Evolutionary conservation across 768 basidiomycete genomes (phyloP), one percentile per base, ranked within the genome.

Genomic region (Tremella fuciformis): DNA sequence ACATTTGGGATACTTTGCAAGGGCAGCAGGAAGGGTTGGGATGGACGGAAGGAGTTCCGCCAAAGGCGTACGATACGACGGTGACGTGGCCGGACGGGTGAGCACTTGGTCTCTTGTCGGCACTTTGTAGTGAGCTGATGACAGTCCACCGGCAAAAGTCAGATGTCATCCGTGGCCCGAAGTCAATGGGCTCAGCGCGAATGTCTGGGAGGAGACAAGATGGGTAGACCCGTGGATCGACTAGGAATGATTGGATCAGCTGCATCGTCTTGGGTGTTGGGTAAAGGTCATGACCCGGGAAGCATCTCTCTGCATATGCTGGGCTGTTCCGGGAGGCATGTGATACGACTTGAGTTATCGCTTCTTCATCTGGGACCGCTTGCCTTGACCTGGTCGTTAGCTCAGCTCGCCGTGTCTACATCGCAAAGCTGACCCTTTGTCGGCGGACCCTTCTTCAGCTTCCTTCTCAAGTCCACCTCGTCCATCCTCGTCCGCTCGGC

Each of bases 91-190:
- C 44, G 8, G 26, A 26, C 9, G 50, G 52, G 73, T 74, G 55
- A 65, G 72, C 64, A 16, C 34, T 21, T 40, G 29, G 19, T 15
- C 1, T 39, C 18, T 57, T 53, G 29, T 4, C 4, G n/a, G 29
- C 8, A 50, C 44, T 6, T 16, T 24, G 42, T 42, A 13, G 21
- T 22, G 4, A 16, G n/a, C 42, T 46, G 42, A 46, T 46, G 22
- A 46, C 16, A 75, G 71, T 53, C 76, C 76, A 3, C 76, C 76
- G 1, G 40, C 49, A 11, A 70, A 69, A 56, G 70, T 77, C n/a
- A 54, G 72, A 26, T 77, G 76, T 65, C 72, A 77, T 65, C 64
- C 74, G 18, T 77, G 76, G 76, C 76, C 76, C 2, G 74, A 77
- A 41, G 60, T 48, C 13, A 58, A 63, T 52, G 76, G 76, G 0